Percentiles rank a stretch among this genome's conserved stretches.
These are phyloP conservation scores for Endoconidiophora laricicola DNA, from an alignment of 2,329 filamentous ascomycete genomes.

Conservation along the genomic window DNA sequence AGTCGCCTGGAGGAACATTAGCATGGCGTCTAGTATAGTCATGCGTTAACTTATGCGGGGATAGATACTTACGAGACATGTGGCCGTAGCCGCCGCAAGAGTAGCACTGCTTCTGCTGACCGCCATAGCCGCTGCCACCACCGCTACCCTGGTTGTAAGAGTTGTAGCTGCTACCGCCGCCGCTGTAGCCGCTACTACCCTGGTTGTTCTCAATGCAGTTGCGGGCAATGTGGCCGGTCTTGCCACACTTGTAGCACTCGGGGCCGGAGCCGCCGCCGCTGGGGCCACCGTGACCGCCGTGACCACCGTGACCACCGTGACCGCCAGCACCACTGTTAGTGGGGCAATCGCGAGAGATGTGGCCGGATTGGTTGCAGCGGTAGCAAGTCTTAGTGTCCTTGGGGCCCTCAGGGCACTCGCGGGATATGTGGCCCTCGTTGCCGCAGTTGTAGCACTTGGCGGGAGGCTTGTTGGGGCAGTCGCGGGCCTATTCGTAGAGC, in stretches of 20 bases:
- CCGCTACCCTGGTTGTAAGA: conserved; percentile 21
- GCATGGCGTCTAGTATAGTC: conserved; percentile 4
- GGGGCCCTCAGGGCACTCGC: conserved; percentile 76
- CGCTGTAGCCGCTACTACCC: conserved; percentile 32
- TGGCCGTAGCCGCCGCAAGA: conserved; percentile 94
- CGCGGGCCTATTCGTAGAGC: conserved; percentile 43
- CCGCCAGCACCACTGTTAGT: conserved; percentile 32
- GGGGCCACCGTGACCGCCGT: too few species aligned
- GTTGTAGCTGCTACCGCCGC: conserved; percentile 21
- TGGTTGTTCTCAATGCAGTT: conserved; percentile 58
- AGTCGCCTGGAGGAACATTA: conserved; percentile 45
- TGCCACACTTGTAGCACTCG: conserved; percentile 97
- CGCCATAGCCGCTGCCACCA: conserved; percentile 32
- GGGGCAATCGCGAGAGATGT: conserved; percentile 81
- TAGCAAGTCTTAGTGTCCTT: conserved; percentile 74
- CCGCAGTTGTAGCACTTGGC: conserved; percentile 79
- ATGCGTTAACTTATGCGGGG: background rate
- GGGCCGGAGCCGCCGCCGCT: conserved; percentile 25
- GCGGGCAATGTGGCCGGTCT: conserved; percentile 89
- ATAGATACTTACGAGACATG: conserved; percentile 57
- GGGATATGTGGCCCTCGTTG: conserved; percentile 65
- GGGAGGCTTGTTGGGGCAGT: conserved; percentile 71
- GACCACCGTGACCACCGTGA: conserved; percentile 28
- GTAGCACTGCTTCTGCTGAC: conserved; percentile 78
- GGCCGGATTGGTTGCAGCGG: conserved; percentile 66